Evolutionary conservation across 2,329 filamentous ascomycete species (phyloP), one percentile per base, ranked within the genome.

Genomic region (Pezizomycotina sp.): DNA sequence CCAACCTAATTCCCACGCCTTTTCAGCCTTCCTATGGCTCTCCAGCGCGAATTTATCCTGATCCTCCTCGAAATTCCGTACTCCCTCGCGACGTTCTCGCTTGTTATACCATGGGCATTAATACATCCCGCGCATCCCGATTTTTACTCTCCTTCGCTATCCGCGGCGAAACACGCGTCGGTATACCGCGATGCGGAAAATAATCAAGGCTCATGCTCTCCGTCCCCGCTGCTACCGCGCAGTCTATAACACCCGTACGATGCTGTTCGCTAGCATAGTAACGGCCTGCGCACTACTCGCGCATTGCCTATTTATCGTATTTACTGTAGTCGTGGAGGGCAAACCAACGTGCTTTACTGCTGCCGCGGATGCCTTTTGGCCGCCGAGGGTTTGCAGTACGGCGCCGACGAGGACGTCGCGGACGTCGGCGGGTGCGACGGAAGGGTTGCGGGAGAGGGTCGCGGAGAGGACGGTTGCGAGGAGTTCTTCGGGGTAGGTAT

Each of bases 31-130:
- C 32, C 60, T 60, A 55, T 93, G 84, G 13, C 72, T 79, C 48
- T 70, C 62, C 3, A 73, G 75, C 0, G 84, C 82, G 48, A 92
- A 82, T 1, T 65, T 74, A 53, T 93, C 84, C 60, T 92, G 83
- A 45, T 91, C 82, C 2, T 62, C 65, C 15, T 84, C 62, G 4
- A 67, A 15, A 93, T 70, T 6, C 69, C 69, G 53, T 92, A 91
- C 29, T 83, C 62, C 49, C 64, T 60, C 0, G 84, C 81, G 0
- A 93, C 82, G 50, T 92, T 92, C 63, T 93, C 84, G 4, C 73
- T 75, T 8, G 84, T 93, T 40, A 86, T 59, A 0, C 84, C 84
- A 93, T 93, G 49, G 75, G 72, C 84, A 92, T 91, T 55, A 93
- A 71, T 56, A 84, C 92, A 55, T 92, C 84, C 26, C 68, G 62